Evolutionary conservation across 768 basidiomycete genomes (phyloP), one percentile per base, ranked within the genome.

Genomic region (Leccinellum albellum): DNA sequence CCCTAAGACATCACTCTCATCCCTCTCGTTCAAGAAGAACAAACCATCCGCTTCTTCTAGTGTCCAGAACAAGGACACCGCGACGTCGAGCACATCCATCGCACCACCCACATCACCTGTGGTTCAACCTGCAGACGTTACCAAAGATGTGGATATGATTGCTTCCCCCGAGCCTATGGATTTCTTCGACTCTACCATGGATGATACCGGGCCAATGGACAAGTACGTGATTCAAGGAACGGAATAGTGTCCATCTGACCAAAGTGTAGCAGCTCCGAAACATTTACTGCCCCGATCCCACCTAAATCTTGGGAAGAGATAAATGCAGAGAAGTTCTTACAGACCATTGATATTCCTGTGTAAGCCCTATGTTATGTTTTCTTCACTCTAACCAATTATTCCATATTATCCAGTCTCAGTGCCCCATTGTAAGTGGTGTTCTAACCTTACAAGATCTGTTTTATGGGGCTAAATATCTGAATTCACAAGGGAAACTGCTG

Each of bases 11-110:
- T 51, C 66, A 10, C 53, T 75, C 44, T 60, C 66, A 48, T 52
- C 65, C n/a, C 68, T 81, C 10, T 75, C 70, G 29, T 80, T 82
- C 64, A 82, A 78, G 66, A 82, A 80, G 62, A 72, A 53, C 23
- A 72, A 65, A 50, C 59, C 67, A 6, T 44, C 61, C 28, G n/a
- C 53, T 37, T 42, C 53, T 17, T 32, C 54, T 21, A 17, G 15
- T 44, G 44, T 15, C 14, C 65, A 62, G 37, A 53, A n/a, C 14
- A 67, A 61, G 28, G 70, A 68, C 3, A 29, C 33, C 24, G 49
- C 44, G 3, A 15, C 10, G 10, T 42, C 62, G 7, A 53, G 42
- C 32, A 28, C 48, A 14, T 21, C 49, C 4, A 14, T 40, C 7
- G 21, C 54, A 31, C 51, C 57, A 23, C 63, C 61, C 29, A 7